phyloP scores from a whole-genome alignment of 371 early-diverging fungal species.

The Mortierella sp. region DNA sequence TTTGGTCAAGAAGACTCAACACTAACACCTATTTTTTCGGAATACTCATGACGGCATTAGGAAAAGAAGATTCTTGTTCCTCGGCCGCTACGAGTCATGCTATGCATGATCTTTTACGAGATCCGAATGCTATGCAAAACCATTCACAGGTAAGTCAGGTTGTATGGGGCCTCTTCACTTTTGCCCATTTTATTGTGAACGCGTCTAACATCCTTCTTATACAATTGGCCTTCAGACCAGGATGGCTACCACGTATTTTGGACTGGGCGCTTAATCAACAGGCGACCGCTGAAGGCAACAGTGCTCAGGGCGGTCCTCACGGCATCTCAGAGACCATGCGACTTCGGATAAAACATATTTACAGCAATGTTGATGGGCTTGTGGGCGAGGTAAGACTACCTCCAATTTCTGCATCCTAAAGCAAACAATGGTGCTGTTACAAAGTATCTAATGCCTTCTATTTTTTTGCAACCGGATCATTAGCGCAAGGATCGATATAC shows the following conservation, averaged over 20 bases:
- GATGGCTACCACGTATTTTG: slow-evolving; percentile 70
- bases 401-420: too few relatives aligned
- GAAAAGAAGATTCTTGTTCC: slow-evolving; percentile 68
- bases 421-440: not conserved
- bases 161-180: not conserved
- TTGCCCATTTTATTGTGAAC: not conserved
- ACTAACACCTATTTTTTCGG: not conserved
- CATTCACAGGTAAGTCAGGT: slow-evolving; percentile 60
- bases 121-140: slow-evolving; percentile 76
- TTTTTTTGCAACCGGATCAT: not conserved
- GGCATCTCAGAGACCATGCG: slow-evolving; percentile 55
- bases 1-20: not conserved
- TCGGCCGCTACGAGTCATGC: slow-evolving; percentile 67
- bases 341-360: slow-evolving; percentile 56
- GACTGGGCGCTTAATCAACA: slow-evolving; percentile 62
- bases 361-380: slow-evolving; percentile 40
- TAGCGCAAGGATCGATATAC: slow-evolving; percentile 37
- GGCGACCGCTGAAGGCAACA: slow-evolving; percentile 16
- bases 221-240: slow-evolving; percentile 56
- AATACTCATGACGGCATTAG: slow-evolving; percentile 17
- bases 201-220: not conserved
- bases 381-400: slow-evolving; percentile 30
- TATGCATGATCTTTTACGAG: slow-evolving; percentile 69
- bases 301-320: slow-evolving; percentile 14
- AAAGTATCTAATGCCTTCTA: not conserved